Conservation (phyloP, 805 yeast genomes). For the Candida vaughaniae region DNA sequence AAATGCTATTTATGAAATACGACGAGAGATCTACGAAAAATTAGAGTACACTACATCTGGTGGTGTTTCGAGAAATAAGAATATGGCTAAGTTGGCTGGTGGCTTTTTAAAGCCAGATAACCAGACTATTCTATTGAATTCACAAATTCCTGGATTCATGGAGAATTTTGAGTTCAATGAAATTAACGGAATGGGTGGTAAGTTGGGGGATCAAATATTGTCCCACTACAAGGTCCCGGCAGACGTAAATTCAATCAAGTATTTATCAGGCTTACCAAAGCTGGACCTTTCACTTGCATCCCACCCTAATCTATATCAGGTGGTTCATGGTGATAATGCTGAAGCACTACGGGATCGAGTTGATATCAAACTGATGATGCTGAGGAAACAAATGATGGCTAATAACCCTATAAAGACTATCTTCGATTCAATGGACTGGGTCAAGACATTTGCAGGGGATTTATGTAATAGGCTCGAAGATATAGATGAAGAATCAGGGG, state of each 20-base stretch:
- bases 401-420: conserved; percentile 48
- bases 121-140: conserved; percentile 70
- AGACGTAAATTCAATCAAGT: conserved; percentile 42
- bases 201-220: conserved; percentile 62
- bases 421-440: conserved; percentile 71
- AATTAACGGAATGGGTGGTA: conserved; percentile 91
- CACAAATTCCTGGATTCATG: conserved; percentile 51
- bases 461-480: conserved; percentile 69
- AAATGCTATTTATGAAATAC: conserved; percentile 49
- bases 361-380: conserved; percentile 81
- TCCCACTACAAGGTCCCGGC: conserved; percentile 52
- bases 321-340: conserved; percentile 62
- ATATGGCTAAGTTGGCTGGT: conserved; percentile 83
- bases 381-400: conserved; percentile 75
- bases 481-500: conserved; percentile 59
- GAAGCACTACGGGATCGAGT: conserved; percentile 58
- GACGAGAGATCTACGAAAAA: conserved; percentile 50
- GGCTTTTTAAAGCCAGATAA: conserved; percentile 82
- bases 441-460: conserved; percentile 81
- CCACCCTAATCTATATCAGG: conserved; percentile 57
- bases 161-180: conserved; percentile 64
- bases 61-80: conserved; percentile 76
- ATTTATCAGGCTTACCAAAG: conserved; percentile 45
- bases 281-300: conserved; percentile 22
- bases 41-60: conserved; percentile 87